Evolutionary conservation across 805 yeast genomes (phyloP).

Genomic region (Candida ponderosae): DNA sequence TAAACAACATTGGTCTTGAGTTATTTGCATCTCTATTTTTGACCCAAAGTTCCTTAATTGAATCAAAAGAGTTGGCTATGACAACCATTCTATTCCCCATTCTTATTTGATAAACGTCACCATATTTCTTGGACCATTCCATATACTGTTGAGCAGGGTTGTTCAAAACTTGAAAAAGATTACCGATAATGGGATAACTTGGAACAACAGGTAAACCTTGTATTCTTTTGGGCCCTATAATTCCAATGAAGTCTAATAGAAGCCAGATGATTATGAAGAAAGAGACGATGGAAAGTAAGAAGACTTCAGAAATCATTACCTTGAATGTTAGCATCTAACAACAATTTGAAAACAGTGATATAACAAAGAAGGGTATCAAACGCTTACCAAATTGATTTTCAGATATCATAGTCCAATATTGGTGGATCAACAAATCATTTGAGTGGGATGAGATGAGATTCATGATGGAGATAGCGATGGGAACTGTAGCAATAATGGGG

Average conservation of each 20-base stretch:
- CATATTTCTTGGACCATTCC: slow-evolving; percentile 35
- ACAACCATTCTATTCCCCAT: slow-evolving; percentile 51
- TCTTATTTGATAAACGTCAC: slow-evolving; percentile 52
- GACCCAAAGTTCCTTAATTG: slow-evolving; percentile 48
- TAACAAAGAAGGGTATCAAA: too few relatives aligned
- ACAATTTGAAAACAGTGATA: too few relatives aligned
- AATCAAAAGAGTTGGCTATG: slow-evolving; percentile 58
- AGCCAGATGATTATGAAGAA: too few relatives aligned
- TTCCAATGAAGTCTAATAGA: slow-evolving; percentile 12
- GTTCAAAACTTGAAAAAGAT: slow-evolving; percentile 31
- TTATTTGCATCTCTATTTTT: slow-evolving; percentile 42
- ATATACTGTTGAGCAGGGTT: slow-evolving; percentile 45
- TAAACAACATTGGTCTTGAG: slow-evolving; percentile 59
- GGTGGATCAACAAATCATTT: too few relatives aligned
- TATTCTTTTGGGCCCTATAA: slow-evolving; percentile 23
- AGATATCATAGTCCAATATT: too few relatives aligned
- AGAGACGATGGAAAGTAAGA: too few relatives aligned
- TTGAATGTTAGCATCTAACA: too few relatives aligned
- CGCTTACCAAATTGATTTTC: too few relatives aligned
- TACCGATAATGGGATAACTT: slow-evolving; percentile 46
- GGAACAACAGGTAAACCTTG: slow-evolving; percentile 35
- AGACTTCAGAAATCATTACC: too few relatives aligned
- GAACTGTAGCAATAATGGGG: too few relatives aligned
- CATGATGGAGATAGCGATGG: too few relatives aligned
- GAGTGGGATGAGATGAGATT: too few relatives aligned